phyloP scores from a whole-genome alignment of 371 early-diverging fungal genomes.

The Mortierella polycephala region DNA sequence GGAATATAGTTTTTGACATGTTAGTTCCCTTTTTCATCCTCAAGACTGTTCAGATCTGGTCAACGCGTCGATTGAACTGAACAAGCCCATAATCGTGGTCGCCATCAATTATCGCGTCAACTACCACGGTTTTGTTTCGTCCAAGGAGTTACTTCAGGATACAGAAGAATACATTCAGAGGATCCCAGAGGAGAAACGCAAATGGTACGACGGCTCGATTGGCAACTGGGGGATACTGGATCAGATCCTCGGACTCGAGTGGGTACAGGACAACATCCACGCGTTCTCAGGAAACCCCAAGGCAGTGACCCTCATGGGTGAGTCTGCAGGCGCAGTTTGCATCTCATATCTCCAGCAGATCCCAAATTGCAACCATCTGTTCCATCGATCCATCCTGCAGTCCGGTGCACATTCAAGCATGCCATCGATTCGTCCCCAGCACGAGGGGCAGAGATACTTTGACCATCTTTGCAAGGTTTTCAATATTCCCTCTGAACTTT shows the following conservation, averaged over 20 bases:
- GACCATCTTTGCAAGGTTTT: conserved; percentile 19
- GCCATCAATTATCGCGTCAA: conserved; percentile 30
- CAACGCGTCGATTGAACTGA: conserved; percentile 3
- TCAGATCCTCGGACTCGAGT: conserved; percentile 55
- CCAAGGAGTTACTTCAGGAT: conserved; percentile 29
- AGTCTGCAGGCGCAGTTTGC: conserved; percentile 57
- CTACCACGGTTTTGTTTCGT: conserved; percentile 38
- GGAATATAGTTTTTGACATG: not conserved
- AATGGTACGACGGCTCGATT: conserved; percentile 13
- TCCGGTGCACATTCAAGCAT: conserved; percentile 2
- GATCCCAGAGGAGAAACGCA: not conserved
- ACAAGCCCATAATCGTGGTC: conserved; percentile 32
- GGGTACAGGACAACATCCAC: conserved; percentile 58
- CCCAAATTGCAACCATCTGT: conserved; percentile 16
- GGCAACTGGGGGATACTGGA: conserved; percentile 59
- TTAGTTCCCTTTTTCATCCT: not conserved
- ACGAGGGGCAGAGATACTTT: conserved; percentile 20
- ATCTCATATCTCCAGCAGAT: conserved; percentile 22
- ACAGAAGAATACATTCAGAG: not conserved
- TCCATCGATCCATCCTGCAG: conserved; percentile 36
- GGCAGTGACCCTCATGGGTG: conserved; percentile 56
- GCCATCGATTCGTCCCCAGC: not conserved
- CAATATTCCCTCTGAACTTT: not conserved
- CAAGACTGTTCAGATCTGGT: conserved; percentile 16
- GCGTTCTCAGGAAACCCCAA: conserved; percentile 58